These are phyloP conservation scores for Podospora comata DNA, from an alignment of 495 filamentous ascomycete genomes.

Conservation along the genomic window DNA sequence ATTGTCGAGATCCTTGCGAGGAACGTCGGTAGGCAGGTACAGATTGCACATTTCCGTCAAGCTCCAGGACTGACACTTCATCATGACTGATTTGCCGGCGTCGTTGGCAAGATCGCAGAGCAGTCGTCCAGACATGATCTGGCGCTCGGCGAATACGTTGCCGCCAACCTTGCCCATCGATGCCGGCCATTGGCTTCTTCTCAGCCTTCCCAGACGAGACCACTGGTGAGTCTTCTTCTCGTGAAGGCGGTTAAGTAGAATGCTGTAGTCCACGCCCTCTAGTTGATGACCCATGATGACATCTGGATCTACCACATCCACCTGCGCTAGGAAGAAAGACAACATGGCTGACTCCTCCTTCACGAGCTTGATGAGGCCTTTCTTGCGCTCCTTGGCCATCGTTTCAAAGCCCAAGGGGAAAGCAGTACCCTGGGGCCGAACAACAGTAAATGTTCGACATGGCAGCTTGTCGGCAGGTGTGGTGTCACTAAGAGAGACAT, in stretches of 20 bases:
- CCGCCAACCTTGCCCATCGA: conserved; percentile 80
- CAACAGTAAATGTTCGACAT: conserved; percentile 85
- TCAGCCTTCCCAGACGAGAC: conserved; percentile 86
- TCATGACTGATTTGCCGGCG: conserved; percentile 95
- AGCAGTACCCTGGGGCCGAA: conserved; percentile 70
- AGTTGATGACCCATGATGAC: conserved; percentile 93
- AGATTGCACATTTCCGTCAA: conserved; percentile 94
- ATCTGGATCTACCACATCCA: conserved; percentile 87
- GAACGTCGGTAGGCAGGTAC: conserved; percentile 66
- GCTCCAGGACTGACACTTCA: conserved; percentile 95
- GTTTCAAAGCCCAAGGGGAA: conserved; percentile 85
- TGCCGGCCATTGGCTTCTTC: conserved; percentile 80
- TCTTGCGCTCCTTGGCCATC: conserved; percentile 57
- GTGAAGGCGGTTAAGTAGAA: conserved; percentile 79
- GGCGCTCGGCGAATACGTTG: conserved; percentile 88
- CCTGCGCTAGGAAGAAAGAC: conserved; percentile 80
- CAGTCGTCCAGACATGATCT: conserved; percentile 82
- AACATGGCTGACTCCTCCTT: conserved; percentile 80
- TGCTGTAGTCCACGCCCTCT: conserved; percentile 93
- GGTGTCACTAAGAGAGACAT: conserved; percentile 82
- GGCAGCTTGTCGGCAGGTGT: conserved; percentile 83
- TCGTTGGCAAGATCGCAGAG: conserved; percentile 95
- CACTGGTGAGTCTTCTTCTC: conserved; percentile 89
- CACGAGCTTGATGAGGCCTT: conserved; percentile 70
- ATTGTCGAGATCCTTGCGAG: conserved; percentile 78